phyloP scores from a whole-genome alignment of 768 basidiomycete genomes.

The Lactarius indigo region DNA sequence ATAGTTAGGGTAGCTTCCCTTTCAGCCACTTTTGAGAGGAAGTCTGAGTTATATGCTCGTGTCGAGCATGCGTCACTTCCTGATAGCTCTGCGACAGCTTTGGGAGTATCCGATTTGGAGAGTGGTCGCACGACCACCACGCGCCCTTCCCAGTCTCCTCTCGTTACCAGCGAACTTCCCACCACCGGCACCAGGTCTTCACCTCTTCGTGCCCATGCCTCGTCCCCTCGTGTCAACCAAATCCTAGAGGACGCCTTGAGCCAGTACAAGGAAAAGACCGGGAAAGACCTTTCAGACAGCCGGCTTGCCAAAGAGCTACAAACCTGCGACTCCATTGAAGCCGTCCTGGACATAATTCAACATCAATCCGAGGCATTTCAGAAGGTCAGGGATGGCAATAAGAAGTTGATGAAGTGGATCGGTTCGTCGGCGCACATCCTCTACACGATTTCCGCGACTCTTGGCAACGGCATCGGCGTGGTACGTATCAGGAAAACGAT shows the following conservation, averaged over 20 bases:
- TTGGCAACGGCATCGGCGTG: neutral
- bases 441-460: neutral
- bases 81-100: neutral
- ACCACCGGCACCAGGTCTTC: neutral
- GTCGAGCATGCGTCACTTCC: neutral
- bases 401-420: neutral
- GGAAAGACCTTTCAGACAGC: neutral
- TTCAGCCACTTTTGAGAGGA: no score
- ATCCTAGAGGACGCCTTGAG: neutral
- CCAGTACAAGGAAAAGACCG: neutral
- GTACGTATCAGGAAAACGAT: neutral
- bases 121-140: neutral
- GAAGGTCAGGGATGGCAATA: neutral
- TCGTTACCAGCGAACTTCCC: neutral
- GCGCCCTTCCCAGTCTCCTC: neutral
- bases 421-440: neutral
- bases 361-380: neutral
- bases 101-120: neutral
- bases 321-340: neutral
- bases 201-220: neutral
- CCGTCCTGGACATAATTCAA: neutral
- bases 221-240: neutral
- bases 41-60: no score
- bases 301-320: neutral
- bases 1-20: no score